Conservation (phyloP, 2,329 filamentous ascomycete genomes). For the Trichoderma sp. region DNA sequence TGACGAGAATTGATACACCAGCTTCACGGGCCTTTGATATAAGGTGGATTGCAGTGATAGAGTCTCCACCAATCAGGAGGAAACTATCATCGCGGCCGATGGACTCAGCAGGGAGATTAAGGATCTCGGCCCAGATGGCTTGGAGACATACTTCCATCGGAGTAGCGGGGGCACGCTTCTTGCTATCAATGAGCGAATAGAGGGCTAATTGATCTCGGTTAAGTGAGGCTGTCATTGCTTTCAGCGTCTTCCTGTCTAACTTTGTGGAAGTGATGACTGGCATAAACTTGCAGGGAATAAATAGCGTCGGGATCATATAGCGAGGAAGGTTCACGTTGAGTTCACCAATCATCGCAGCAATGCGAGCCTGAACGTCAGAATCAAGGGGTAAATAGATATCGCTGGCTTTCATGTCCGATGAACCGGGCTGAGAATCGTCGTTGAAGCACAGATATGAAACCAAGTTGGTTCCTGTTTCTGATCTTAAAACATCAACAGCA, state of each 20-base stretch:
- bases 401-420: not conserved
- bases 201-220: not conserved
- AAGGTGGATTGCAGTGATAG: conserved; percentile 29
- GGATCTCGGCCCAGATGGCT: conserved; percentile 30
- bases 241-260: conserved; percentile 19
- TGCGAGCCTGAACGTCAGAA: not conserved
- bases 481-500: conserved; percentile 23
- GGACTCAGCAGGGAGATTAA: conserved; percentile 17
- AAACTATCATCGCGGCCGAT: conserved; percentile 32
- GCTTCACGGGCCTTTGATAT: conserved; percentile 26
- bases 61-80: conserved; percentile 31
- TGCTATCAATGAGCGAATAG: conserved; percentile 10
- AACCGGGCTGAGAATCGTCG: not conserved
- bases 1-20: conserved; percentile 28
- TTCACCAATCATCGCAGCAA: conserved; percentile 12
- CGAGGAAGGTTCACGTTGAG: conserved; percentile 31
- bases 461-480: conserved; percentile 2
- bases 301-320: conserved; percentile 50
- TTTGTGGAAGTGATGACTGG: conserved; percentile 34
- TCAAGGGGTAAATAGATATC: conserved; percentile 11
- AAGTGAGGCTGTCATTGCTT: not conserved
- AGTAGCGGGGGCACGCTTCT: conserved; percentile 14
- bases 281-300: conserved; percentile 46
- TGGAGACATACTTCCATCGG: conserved; percentile 32
- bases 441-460: conserved; percentile 20